Percentiles rank a stretch among this genome's conserved stretches.
These are phyloP conservation scores for Neofusicoccum umdonicola DNA, from an alignment of 2,329 filamentous ascomycete genomes.

Conservation along the genomic window DNA sequence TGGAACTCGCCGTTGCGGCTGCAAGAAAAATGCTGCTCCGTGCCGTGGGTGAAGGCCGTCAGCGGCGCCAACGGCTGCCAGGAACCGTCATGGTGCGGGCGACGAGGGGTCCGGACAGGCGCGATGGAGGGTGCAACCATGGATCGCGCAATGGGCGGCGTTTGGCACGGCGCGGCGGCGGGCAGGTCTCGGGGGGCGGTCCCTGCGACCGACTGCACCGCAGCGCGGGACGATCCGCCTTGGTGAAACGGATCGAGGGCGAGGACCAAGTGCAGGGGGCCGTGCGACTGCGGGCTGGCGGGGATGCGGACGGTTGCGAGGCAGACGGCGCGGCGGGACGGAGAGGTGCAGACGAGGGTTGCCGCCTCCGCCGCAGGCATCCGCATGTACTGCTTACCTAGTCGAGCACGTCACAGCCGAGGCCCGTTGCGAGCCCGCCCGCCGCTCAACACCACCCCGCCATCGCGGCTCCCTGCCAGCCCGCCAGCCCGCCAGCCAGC, in stretches of 20 bases:
- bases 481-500: not conserved
- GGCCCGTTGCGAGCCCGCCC: not conserved
- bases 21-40: no score
- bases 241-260: not conserved
- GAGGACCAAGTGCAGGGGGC: no score
- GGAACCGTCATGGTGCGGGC: not conserved
- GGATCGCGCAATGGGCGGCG: not conserved
- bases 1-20: no score
- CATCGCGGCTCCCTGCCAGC: not conserved
- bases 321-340: no score
- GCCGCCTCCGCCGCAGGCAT: no score
- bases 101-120: not conserved
- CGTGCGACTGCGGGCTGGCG: no score
- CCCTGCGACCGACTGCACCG: not conserved
- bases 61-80: no score
- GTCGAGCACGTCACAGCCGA: not conserved
- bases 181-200: not conserved
- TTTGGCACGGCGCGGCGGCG: not conserved
- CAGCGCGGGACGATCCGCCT: not conserved
- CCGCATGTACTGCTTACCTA: no score
- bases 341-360: no score
- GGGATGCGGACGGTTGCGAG: not conserved
- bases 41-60: no score
- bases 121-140: not conserved
- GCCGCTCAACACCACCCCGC: no score